Conservation (phyloP, 2,329 filamentous ascomycete species). For the Cladorrhinum sp. region DNA sequence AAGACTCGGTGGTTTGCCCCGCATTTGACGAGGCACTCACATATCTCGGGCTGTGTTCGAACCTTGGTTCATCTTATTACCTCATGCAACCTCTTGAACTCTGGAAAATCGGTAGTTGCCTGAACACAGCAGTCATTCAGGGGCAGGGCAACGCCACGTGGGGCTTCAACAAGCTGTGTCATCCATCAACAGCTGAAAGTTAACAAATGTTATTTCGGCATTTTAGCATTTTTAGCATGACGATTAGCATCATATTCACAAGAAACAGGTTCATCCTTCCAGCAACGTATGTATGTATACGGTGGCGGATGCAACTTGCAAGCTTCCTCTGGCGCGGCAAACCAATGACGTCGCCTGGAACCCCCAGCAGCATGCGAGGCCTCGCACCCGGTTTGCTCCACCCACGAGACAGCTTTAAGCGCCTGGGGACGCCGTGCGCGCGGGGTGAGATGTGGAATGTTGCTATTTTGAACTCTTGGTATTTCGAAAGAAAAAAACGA, state of each 20-base stretch:
- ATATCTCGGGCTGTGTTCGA: too few relatives aligned
- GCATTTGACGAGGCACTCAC: too few relatives aligned
- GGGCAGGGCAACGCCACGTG: background rate
- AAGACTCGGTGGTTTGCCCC: too few relatives aligned
- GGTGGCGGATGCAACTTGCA: conserved; percentile 13
- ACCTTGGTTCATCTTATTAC: too few relatives aligned
- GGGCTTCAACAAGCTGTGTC: background rate
- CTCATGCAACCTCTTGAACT: too few relatives aligned
- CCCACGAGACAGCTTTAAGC: conserved; percentile 29
- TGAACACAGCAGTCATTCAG: too few relatives aligned
- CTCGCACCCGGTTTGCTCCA: conserved; percentile 26
- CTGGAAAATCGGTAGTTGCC: too few relatives aligned
- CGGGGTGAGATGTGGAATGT: conserved; percentile 22
- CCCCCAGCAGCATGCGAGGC: conserved; percentile 23
- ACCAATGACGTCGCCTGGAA: conserved; percentile 29
- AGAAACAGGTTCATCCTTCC: background rate
- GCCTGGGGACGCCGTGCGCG: conserved; percentile 19
- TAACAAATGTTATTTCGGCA: too few relatives aligned
- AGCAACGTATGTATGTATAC: background rate
- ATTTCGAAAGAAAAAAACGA: background rate
- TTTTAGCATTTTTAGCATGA: background rate
- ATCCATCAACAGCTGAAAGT: background rate
- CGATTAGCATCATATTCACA: background rate
- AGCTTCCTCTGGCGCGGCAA: conserved; percentile 3
- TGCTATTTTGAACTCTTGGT: conserved; percentile 26